Percentiles rank a stretch among this genome's conserved stretches.
These are phyloP conservation scores for Blastomyces percursus DNA, from an alignment of 2,329 filamentous ascomycete genomes.

Conservation along the genomic window DNA sequence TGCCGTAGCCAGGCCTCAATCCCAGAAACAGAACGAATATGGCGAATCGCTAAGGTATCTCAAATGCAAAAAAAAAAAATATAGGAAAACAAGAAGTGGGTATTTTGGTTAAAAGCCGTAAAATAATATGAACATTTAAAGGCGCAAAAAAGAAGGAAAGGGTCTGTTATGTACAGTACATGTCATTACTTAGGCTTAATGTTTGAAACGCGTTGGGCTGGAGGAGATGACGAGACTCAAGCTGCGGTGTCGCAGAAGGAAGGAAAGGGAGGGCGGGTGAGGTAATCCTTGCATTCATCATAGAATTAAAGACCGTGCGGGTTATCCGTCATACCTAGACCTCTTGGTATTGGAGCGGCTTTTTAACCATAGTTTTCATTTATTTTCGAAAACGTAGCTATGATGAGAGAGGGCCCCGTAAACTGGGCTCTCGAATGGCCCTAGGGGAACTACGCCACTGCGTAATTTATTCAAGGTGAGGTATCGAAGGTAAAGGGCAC, in stretches of 20 bases:
- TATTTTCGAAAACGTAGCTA: background rate
- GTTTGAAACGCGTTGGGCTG: background rate
- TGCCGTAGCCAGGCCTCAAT: background rate
- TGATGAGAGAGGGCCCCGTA: background rate
- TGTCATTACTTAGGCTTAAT: background rate
- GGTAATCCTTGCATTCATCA: background rate
- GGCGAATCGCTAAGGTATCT: slow-evolving; percentile 1
- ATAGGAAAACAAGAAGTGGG: background rate
- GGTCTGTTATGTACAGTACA: background rate
- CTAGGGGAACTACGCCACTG: background rate
- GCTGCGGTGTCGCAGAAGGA: background rate
- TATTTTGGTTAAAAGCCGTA: background rate
- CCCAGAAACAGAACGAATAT: background rate
- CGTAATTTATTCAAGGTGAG: background rate
- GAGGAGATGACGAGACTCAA: background rate
- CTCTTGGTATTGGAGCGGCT: background rate
- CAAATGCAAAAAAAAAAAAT: background rate
- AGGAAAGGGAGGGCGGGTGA: background rate
- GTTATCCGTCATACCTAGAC: background rate
- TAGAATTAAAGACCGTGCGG: background rate
- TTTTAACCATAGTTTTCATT: background rate
- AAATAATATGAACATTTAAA: background rate
- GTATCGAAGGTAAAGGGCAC: background rate
- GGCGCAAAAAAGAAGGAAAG: background rate
- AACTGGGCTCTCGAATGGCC: background rate